Evolutionary conservation across 495 filamentous ascomycete species (phyloP), one percentile per base, ranked within the genome.

Genomic region (Penicillium lividum): DNA sequence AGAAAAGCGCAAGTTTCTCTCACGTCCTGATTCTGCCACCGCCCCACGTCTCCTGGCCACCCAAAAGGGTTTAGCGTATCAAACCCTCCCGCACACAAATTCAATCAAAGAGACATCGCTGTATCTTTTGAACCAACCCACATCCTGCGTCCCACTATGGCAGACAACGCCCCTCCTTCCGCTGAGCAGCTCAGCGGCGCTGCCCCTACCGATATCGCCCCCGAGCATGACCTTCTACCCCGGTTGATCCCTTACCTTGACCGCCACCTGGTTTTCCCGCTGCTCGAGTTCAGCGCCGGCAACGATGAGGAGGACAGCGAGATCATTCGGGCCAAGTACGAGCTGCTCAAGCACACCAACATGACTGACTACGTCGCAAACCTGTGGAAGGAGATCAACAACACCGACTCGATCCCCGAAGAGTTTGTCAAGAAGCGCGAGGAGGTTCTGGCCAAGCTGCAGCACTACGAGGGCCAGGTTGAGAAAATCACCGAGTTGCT

Each of bases 341-440:
- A 92, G 73, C 84, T 98, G 30, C 84, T 97, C 55, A 93, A 96
- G 82, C 84, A 89, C 72, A 96, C 94, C 56, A 95, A 98, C 80
- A 98, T 98, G 94, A 91, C 86, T 64, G 94, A 98, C 74, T 98
- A 95, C 72, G 90, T 97, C 42, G 91, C 91, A 62, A 86, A 86
- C 60, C 79, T 98, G 66, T 90, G 95, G 79, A 83, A 87, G 69
- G 87, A 96, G 70, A 84, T 98, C 61, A 84, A 97, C 75, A 80
- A 89, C 62, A 84, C 89, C 55, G 83, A 90, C 43, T 80, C 90
- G 46, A 78, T 89, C 51, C 92, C 94, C 25, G 82, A 88, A 53
- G 92, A 98, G 73, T 97, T 92, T 70, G 79, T 84, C 56, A 87
- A 89, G 70, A 93, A 90, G 85, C 84, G 89, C 61, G 89, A 97